Conservation (phyloP, 805 yeast species). For the Ogataea philodendri region DNA sequence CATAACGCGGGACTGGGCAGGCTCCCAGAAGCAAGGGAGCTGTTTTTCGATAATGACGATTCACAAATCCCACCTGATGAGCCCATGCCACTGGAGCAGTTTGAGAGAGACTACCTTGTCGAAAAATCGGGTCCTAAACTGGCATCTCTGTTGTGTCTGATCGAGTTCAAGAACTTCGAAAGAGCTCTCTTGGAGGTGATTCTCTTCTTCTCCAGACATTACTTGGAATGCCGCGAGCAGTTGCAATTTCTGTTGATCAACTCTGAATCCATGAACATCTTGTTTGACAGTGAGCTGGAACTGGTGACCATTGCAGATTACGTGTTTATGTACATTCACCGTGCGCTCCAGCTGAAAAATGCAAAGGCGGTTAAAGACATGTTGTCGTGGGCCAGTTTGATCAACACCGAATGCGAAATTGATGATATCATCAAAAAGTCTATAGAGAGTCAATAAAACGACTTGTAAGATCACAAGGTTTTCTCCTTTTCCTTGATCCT, state of each 20-base stretch:
- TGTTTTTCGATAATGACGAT: constrained; percentile 41
- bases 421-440: constrained; percentile 3
- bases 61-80: too few species aligned
- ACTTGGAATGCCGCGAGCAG: constrained; percentile 16
- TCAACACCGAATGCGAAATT: constrained; percentile 7
- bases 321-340: constrained; percentile 19
- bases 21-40: constrained; percentile 58
- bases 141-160: constrained; percentile 4
- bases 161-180: constrained; percentile 4
- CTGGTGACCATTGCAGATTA: constrained; percentile 22
- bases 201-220: constrained; percentile 5
- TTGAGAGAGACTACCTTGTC: constrained; percentile 4
- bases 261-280: constrained; percentile 21
- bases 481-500: constrained; percentile 13
- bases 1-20: constrained; percentile 57
- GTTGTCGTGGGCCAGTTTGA: constrained; percentile 8
- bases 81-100: constrained; percentile 1
- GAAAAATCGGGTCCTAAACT: constrained; percentile 9
- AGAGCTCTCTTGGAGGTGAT: constrained; percentile 3
- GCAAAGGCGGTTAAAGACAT: constrained; percentile 9
- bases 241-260: constrained; percentile 26
- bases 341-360: constrained; percentile 10
- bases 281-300: constrained; percentile 10
- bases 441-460: constrained; percentile 2
- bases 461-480: constrained; percentile 3